A percentile compares a stretch with the other conserved stretches of the same genome.
phyloP scores from a whole-genome alignment of 208 protist genomes.

The Crithidia mellificae region DNA sequence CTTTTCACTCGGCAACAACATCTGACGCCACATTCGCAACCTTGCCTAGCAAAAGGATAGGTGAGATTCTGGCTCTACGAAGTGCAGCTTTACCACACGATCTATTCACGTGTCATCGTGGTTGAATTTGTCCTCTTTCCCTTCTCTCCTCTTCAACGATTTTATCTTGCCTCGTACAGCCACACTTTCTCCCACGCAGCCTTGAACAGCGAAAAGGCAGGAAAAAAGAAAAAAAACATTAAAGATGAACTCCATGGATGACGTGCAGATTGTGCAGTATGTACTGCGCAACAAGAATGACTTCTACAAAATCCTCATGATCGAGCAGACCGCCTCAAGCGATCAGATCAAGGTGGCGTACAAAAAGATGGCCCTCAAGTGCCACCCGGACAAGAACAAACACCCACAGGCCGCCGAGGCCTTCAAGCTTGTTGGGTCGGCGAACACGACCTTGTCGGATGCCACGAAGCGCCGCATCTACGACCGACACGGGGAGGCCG shows the following conservation, averaged over 20 bases:
- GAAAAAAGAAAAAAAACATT: no score
- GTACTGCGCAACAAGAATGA: slow-evolving; percentile 71
- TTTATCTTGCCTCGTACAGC: no score
- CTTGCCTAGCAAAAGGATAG: no score
- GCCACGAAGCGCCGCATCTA: slow-evolving; percentile 81
- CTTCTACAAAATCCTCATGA: slow-evolving; percentile 86
- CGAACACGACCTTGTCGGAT: slow-evolving; percentile 76
- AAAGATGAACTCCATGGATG: slow-evolving; percentile 66
- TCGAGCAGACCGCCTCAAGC: slow-evolving; percentile 52
- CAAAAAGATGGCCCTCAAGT: slow-evolving; percentile 87
- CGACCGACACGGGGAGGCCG: slow-evolving; percentile 74
- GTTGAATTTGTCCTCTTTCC: no score
- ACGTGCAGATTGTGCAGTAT: slow-evolving; percentile 71
- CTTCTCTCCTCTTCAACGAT: no score
- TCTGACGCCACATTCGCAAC: no score
- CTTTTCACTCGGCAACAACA: no score
- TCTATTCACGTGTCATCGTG: no score
- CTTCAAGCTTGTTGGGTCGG: slow-evolving; percentile 87
- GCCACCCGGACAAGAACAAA: slow-evolving; percentile 93
- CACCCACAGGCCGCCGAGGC: slow-evolving; percentile 76
- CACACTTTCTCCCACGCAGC: no score
- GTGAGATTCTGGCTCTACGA: no score
- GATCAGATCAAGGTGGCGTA: slow-evolving; percentile 85
- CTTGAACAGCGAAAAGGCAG: no score
- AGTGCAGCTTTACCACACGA: no score